phyloP scores from a whole-genome alignment of 768 basidiomycete genomes.

The Russula earlei region DNA sequence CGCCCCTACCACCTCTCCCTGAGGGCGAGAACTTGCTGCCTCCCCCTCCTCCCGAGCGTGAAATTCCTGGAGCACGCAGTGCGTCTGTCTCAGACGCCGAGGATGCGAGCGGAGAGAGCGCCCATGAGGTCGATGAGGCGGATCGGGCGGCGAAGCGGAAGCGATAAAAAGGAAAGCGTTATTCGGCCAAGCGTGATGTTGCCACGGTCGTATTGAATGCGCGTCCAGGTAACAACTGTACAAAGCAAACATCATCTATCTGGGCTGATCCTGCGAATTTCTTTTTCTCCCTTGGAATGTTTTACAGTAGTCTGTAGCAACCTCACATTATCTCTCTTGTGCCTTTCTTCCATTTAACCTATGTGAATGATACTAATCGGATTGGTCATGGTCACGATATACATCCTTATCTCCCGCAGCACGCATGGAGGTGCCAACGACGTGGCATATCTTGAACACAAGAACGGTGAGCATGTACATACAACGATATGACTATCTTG shows the following conservation, averaged over 20 bases:
- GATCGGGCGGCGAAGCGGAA: conserved; percentile 15
- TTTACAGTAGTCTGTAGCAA: neutral
- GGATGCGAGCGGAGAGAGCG: conserved; percentile 14
- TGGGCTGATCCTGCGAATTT: neutral
- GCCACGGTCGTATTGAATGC: neutral
- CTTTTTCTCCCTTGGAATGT: conserved; percentile 2
- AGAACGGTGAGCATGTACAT: no score
- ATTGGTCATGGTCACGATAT: neutral
- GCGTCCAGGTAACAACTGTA: conserved; percentile 3
- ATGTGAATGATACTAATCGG: conserved; percentile 4
- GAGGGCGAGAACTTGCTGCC: neutral
- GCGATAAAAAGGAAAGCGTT: neutral
- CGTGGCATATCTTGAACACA: neutral
- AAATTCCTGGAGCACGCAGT: conserved; percentile 8
- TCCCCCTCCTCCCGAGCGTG: conserved; percentile 7
- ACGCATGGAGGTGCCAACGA: neutral
- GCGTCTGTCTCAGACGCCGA: conserved; percentile 14
- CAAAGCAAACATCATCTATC: neutral
- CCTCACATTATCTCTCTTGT: neutral
- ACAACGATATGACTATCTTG: neutral
- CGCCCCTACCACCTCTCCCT: conserved; percentile 12
- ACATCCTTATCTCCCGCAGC: neutral
- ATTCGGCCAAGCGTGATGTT: neutral
- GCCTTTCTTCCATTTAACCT: neutral
- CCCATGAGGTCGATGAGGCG: neutral